Evolutionary conservation across 345 rosid genomes (phyloP), one percentile per base, ranked within the genome.

Genomic region (Viola odorata): DNA sequence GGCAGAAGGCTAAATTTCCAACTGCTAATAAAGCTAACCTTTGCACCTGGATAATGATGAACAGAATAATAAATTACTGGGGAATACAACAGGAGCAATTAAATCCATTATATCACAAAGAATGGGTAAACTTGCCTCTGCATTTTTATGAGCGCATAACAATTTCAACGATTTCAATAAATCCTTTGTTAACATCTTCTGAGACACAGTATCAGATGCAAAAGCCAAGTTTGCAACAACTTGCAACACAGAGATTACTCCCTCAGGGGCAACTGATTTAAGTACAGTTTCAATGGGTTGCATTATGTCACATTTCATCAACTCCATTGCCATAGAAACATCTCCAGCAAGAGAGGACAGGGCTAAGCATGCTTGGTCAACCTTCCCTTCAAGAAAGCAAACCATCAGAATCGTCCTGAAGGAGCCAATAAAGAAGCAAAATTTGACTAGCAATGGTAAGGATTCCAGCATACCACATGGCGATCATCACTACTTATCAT

Each of bases 231-330:
- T 83, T 17, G 80, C 86, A 62, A 90, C 86, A 52, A 94, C 99
- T 77, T 88, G 91, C 78, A 94, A 73, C 58, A 94, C 97, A 58
- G 99, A 86, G 41, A 85, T 82, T 55, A 94, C 84, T 80, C 86
- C 97, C 57, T 88, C 95, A 13, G 81, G 82, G 58, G 80, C 73
- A 67, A 74, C 70, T 38, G 94, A 90, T 78, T 81, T 94, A 70
- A 91, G 67, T 44, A 86, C 97, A n/a, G 82, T 78, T 79, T 88
- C 95, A 75, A 84, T 84, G 52, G 95, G 97, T 77, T 90, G 85
- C 99, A 94, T 88, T 60, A 91, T 86, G 69, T 94, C 99, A 56
- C 96, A 94, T 81, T 94, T 94, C 85, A 94, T 86, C 76, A 94
- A 80, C 81, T 85, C 90, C 89, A 94, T 79, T 39, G 92, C 95